Evolutionary conservation across 1,284 basidiomycete species (phyloP).

Genomic region (Ceratobasidium sp.): DNA sequence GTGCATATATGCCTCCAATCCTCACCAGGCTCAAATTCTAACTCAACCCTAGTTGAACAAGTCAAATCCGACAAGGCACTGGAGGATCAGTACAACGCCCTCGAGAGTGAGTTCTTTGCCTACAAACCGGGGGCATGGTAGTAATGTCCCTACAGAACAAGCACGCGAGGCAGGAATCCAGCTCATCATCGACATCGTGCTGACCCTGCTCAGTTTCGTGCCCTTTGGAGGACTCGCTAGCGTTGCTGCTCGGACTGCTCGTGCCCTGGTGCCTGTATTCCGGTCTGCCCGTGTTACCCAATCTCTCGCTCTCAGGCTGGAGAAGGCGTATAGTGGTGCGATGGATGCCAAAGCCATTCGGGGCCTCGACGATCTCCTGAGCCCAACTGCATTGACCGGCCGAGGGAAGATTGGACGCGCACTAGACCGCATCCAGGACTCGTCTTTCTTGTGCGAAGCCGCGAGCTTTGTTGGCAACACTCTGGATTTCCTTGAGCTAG

Average conservation of each 20-base stretch:
- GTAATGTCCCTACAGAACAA: no score
- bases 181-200: constrained; percentile 26
- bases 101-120: constrained; percentile 28
- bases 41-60: constrained; percentile 12
- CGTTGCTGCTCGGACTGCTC: constrained; percentile 22
- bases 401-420: constrained; percentile 27
- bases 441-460: constrained; percentile 10
- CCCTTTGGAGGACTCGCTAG: constrained; percentile 33
- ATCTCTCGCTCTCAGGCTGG: constrained; percentile 9
- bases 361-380: constrained; percentile 21
- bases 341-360: constrained; percentile 20
- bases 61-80: constrained; percentile 33
- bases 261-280: constrained; percentile 22
- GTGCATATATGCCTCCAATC: neutral
- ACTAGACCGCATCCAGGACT: constrained; percentile 32
- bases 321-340: constrained; percentile 21
- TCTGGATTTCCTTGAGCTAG: constrained; percentile 15
- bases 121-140: no score
- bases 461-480: neutral
- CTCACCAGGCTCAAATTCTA: neutral
- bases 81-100: constrained; percentile 22
- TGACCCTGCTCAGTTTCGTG: constrained; percentile 32
- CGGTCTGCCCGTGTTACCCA: constrained; percentile 27
- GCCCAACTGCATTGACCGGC: constrained; percentile 26
- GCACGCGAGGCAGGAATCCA: constrained; percentile 33